Evolutionary conservation across 169 alveolate genomes (phyloP), one percentile per base, ranked within the genome.

Genomic region (Plasmodium inui): DNA sequence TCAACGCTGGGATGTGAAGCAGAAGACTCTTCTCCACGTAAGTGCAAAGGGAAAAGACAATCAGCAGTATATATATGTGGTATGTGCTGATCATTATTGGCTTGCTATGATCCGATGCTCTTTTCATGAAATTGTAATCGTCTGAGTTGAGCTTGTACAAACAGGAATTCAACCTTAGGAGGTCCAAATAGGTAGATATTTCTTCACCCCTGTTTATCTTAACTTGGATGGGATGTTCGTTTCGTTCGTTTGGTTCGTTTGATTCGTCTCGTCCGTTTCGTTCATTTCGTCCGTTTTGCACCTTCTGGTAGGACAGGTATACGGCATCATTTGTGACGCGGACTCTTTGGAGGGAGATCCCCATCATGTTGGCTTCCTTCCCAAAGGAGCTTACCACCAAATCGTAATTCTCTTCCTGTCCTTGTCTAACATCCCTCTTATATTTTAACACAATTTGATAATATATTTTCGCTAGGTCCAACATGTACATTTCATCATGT

Each of bases 21-120:
- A 85, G 44, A 34, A 85, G 41, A 74, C 80, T 74, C 41, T 85
- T 85, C 79, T 85, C 93, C 41, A 85, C 53, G 39, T 85, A 85
- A 9, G 79, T 85, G 79, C 82, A 85, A 30, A 85, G 37, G 10
- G 84, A 72, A 53, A 74, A 85, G 17, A 46, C 30, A 10, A 46
- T 14, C 37, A 89, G 19, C 8, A 67, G 70, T 9, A 39, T 57
- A 34, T 79, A 89, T 37, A 72, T 80, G 71, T 80, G 82, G 71
- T 78, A 79, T 22, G 79, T 46, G 44, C 74, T 89, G 30, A 89
- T 1, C 34, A 79, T 67, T 17, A 57, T 61, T 26, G 39, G 76
- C 46, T 57, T 76, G 32, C 82, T 79, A 89, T 79, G 84, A 79
- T 89, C 50, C 12, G 32, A 39, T 37, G 37, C 28, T 22, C 53